phyloP scores from a whole-genome alignment of 2,329 filamentous ascomycete species.

The Beauveria medogensis region DNA sequence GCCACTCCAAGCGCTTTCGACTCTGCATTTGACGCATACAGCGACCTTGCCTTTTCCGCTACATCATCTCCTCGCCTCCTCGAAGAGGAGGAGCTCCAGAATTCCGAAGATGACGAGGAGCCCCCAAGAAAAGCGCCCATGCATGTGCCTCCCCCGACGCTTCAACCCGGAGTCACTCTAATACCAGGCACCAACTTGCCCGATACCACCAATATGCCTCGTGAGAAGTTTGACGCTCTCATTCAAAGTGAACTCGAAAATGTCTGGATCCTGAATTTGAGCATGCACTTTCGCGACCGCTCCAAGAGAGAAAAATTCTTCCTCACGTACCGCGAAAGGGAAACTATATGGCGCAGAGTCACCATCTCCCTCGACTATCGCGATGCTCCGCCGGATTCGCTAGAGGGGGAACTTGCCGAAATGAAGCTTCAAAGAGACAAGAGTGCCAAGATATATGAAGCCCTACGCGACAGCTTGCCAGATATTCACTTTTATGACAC shows the following conservation, averaged over 20 bases:
- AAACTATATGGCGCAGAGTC: constrained; percentile 74
- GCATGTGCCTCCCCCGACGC: not conserved
- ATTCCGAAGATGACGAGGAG: constrained; percentile 26
- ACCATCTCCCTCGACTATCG: constrained; percentile 94
- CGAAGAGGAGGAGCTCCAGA: not conserved
- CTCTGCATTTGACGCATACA: not conserved
- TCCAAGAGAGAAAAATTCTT: constrained; percentile 97
- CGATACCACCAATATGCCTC: constrained; percentile 42
- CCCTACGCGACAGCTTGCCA: constrained; percentile 82
- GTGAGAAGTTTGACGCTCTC: constrained; percentile 50
- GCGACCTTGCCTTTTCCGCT: constrained; percentile 1
- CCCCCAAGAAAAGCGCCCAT: constrained; percentile 16
- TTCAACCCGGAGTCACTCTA: constrained; percentile 16
- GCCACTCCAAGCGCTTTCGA: constrained; percentile 2
- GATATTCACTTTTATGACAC: constrained; percentile 95
- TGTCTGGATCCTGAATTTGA: constrained; percentile 92
- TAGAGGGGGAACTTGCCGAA: constrained; percentile 73
- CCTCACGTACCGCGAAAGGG: constrained; percentile 79
- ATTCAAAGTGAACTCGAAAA: constrained; percentile 77
- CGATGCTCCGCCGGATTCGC: constrained; percentile 65
- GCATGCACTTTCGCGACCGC: constrained; percentile 94
- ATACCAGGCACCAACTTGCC: constrained; percentile 23
- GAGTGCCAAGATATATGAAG: constrained; percentile 85
- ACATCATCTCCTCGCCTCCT: not conserved
- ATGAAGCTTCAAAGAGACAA: constrained; percentile 86